A percentile compares a stretch with the other conserved stretches of the same genome.
Evolutionary conservation across 2,329 filamentous ascomycete genomes (phyloP).

Genomic region (Clonostachys byssicola): DNA sequence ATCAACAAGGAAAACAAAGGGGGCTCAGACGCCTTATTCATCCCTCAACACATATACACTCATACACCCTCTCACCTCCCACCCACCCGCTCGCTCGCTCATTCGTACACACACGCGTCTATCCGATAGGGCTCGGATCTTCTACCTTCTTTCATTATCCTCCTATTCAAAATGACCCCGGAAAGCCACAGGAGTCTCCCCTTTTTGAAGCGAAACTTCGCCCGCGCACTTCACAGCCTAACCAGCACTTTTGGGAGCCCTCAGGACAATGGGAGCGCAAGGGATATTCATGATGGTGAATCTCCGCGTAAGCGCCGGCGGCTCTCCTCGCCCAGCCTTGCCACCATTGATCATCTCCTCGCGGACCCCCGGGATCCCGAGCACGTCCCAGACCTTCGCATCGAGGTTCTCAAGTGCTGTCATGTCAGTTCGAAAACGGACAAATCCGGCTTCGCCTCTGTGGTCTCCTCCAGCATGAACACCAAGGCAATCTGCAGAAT

Average conservation of each 20-base stretch:
- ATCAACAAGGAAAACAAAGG: too few relatives aligned
- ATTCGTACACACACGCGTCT: background rate
- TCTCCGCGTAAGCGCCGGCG: constrained; percentile 42
- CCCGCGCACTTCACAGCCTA: background rate
- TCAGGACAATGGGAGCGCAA: background rate
- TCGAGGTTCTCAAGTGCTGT: constrained; percentile 48
- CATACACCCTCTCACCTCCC: background rate
- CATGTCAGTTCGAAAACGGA: constrained; percentile 40
- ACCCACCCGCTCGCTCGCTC: background rate
- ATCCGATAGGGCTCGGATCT: too few relatives aligned
- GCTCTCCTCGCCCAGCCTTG: constrained; percentile 27
- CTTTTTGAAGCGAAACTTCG: constrained; percentile 2
- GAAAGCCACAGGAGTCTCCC: background rate
- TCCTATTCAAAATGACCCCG: constrained; percentile 18
- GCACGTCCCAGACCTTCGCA: constrained; percentile 37
- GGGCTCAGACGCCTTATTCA: too few relatives aligned
- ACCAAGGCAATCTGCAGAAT: constrained; percentile 30
- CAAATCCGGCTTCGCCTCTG: constrained; percentile 15
- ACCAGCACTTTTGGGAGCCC: background rate
- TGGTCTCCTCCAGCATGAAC: constrained; percentile 20
- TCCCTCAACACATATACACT: too few relatives aligned
- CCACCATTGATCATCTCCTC: constrained; percentile 24
- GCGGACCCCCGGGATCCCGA: constrained; percentile 19
- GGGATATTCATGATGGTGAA: constrained; percentile 11
- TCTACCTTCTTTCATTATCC: background rate